phyloP scores from a whole-genome alignment of 139 green algal species.

The Chlorella sp. region DNA sequence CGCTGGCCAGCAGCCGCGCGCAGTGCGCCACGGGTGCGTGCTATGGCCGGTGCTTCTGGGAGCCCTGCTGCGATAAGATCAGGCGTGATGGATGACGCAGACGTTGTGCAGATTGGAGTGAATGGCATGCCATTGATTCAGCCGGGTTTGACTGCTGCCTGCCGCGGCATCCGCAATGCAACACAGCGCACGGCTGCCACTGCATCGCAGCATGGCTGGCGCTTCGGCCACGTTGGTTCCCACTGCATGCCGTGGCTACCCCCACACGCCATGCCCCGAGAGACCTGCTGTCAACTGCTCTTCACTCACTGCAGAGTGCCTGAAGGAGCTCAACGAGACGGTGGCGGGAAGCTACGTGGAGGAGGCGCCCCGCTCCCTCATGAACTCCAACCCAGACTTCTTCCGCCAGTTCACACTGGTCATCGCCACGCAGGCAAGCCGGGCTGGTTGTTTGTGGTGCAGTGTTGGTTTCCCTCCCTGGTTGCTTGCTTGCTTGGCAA shows the following conservation, averaged over 20 bases:
- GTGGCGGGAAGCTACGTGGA: conserved; percentile 88
- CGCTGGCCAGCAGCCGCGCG: conserved; percentile 43
- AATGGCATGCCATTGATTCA: too few species aligned
- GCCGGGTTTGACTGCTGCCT: too few species aligned
- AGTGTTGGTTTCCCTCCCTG: too few species aligned
- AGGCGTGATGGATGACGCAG: too few species aligned
- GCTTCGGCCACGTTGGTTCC: too few species aligned
- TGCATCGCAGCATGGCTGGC: too few species aligned
- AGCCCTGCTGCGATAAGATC: too few species aligned
- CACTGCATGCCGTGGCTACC: too few species aligned
- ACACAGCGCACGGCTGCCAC: too few species aligned
- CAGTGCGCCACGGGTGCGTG: conserved; percentile 21
- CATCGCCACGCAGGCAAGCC: conserved; percentile 88
- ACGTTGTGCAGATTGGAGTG: not conserved
- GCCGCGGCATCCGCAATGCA: not conserved
- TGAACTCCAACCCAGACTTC: conserved; percentile 84
- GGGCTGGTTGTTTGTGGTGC: too few species aligned
- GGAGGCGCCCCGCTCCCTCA: conserved; percentile 76
- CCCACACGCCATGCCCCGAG: not conserved
- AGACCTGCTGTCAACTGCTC: too few species aligned
- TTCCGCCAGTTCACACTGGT: conserved; percentile 91
- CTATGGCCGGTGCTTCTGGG: too few species aligned
- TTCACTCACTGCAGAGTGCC: conserved; percentile 35
- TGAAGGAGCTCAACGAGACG: conserved; percentile 94
- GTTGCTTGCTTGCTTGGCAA: not conserved